phyloP scores from a whole-genome alignment of 176 grass and related monocot genomes.

The Oryza officinalis region DNA sequence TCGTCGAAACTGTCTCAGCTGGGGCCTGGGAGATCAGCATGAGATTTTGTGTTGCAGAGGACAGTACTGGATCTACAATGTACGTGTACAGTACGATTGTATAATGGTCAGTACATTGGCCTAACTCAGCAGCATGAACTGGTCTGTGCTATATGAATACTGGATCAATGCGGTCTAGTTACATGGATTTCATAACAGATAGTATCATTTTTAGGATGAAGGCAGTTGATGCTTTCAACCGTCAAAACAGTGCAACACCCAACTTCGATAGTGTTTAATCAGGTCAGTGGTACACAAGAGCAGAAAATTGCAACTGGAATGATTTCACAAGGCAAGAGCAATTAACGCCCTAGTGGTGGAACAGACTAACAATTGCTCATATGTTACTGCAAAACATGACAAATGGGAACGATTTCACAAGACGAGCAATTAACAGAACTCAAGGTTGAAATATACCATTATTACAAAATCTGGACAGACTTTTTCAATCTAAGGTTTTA shows the following conservation, averaged over 20 bases:
- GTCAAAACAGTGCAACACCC: background rate
- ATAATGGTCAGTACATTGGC: constrained; percentile 1
- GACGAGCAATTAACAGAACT: background rate
- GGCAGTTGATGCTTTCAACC: background rate
- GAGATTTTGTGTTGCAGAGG: constrained; percentile 11
- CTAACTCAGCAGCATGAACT: background rate
- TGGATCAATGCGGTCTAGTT: background rate
- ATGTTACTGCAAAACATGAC: background rate
- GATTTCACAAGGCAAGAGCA: background rate
- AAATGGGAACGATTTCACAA: background rate
- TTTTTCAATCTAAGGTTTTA: background rate
- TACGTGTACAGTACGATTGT: constrained; percentile 15
- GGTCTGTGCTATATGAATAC: background rate
- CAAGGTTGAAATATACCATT: constrained; percentile 31
- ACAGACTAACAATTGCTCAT: background rate
- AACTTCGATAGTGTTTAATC: background rate
- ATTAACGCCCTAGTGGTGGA: background rate
- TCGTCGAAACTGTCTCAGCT: background rate
- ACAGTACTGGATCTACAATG: constrained; percentile 14
- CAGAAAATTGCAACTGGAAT: background rate
- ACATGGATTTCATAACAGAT: background rate
- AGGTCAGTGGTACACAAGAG: background rate
- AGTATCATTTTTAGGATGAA: background rate
- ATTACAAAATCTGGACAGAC: constrained; percentile 28
- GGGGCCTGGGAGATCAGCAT: constrained; percentile 4